Evolutionary conservation across 2,329 filamentous ascomycete genomes (phyloP).

Genomic region (Cercospora berteroae): DNA sequence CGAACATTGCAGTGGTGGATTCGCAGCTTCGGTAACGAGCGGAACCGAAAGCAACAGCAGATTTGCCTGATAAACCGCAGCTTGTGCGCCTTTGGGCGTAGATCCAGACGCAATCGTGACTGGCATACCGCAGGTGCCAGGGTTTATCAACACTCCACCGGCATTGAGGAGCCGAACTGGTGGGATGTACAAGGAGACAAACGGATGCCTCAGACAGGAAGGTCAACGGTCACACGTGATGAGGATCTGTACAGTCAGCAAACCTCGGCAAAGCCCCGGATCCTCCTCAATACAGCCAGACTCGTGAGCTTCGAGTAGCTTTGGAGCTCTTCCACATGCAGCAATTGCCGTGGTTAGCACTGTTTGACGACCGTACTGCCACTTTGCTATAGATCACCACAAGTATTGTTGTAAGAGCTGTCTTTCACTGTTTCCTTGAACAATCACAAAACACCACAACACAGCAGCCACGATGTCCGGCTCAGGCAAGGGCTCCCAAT

Average conservation of each 20-base stretch:
- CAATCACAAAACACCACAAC: not conserved
- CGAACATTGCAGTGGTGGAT: not conserved
- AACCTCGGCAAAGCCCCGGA: slow-evolving; percentile 1
- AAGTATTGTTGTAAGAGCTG: not conserved
- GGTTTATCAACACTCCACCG: not conserved
- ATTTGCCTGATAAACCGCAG: slow-evolving; percentile 5
- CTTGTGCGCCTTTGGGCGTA: slow-evolving; percentile 1
- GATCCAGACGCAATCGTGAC: slow-evolving; percentile 4
- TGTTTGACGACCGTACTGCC: slow-evolving; percentile 1
- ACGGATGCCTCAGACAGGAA: not conserved
- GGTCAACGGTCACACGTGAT: not conserved
- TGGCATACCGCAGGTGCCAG: not conserved
- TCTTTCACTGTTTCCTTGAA: not conserved
- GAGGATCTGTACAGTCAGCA: not conserved
- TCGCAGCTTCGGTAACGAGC: slow-evolving; percentile 10
- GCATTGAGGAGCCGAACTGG: slow-evolving; percentile 10
- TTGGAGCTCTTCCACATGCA: slow-evolving; percentile 12
- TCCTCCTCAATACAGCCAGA: slow-evolving; percentile 6
- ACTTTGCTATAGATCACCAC: not conserved
- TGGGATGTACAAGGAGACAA: not conserved
- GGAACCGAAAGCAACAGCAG: slow-evolving; percentile 9
- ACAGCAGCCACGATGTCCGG: slow-evolving; percentile 1
- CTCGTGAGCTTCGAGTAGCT: slow-evolving; percentile 14
- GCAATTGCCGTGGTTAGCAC: slow-evolving; percentile 12
- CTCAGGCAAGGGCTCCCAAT: slow-evolving; percentile 19